Conservation (phyloP, 2,329 filamentous ascomycete species). For the Alternaria triticina region DNA sequence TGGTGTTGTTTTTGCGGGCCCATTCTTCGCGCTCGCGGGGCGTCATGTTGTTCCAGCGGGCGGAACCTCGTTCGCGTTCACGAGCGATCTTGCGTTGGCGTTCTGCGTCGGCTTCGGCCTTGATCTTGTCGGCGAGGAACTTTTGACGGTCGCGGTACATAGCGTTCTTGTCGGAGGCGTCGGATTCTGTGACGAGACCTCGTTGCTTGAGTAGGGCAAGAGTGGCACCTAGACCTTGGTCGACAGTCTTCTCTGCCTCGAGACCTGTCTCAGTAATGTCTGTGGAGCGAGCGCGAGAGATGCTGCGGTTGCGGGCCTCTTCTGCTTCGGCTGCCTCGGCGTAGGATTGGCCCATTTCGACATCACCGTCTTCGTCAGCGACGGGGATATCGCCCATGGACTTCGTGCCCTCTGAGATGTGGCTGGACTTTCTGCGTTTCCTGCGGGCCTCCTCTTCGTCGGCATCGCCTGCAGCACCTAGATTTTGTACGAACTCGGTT, state of each 20-base stretch:
- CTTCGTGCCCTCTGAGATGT: conserved; percentile 31
- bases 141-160: conserved; percentile 73
- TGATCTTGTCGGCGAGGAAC: conserved; percentile 80
- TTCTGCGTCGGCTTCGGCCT: conserved; percentile 81
- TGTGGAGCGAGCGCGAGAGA: conserved; percentile 48
- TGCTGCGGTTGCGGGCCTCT: conserved; percentile 43
- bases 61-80: conserved; percentile 84
- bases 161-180: conserved; percentile 68
- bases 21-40: conserved; percentile 90
- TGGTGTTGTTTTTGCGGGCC: conserved; percentile 84
- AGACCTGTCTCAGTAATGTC: conserved; percentile 73
- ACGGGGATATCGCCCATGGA: conserved; percentile 34
- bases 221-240: conserved; percentile 79
- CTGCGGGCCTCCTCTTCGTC: conserved; percentile 54
- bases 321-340: conserved; percentile 59
- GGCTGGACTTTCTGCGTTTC: conserved; percentile 51
- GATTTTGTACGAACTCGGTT: conserved; percentile 87
- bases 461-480: conserved; percentile 59
- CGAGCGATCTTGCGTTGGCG: conserved; percentile 79
- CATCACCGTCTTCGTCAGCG: conserved; percentile 60
- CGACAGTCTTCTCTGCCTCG: conserved; percentile 83
- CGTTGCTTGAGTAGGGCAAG: conserved; percentile 84
- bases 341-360: conserved; percentile 61
- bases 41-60: conserved; percentile 85
- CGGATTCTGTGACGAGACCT: conserved; percentile 73